phyloP scores from a whole-genome alignment of 1,284 basidiomycete species.

The Ceratobasidium sp. region DNA sequence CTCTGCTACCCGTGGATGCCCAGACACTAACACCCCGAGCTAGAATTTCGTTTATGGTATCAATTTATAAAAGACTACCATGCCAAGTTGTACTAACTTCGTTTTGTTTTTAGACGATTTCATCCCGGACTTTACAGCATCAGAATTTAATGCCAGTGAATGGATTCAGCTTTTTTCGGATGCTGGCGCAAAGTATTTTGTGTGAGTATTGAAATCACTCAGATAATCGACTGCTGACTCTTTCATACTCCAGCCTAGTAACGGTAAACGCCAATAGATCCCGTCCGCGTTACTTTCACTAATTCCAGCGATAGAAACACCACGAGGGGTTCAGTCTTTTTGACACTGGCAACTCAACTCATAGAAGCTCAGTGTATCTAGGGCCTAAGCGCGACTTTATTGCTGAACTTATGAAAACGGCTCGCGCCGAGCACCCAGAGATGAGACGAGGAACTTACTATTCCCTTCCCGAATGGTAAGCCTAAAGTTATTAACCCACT shows the following conservation, averaged over 20 bases:
- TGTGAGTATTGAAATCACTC: slow-evolving; percentile 55
- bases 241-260: slow-evolving; percentile 7
- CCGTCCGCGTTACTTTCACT: not conserved
- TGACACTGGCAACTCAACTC: slow-evolving; percentile 67
- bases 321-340: slow-evolving; percentile 66
- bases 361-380: slow-evolving; percentile 66
- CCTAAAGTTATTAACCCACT: slow-evolving; percentile 18
- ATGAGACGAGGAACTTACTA: slow-evolving; percentile 69
- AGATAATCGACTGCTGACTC: not conserved
- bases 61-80: too few relatives aligned
- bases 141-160: slow-evolving; percentile 66
- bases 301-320: slow-evolving; percentile 53
- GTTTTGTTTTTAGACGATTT: slow-evolving; percentile 63
- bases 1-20: not conserved
- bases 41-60: slow-evolving; percentile 64
- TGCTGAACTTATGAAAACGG: slow-evolving; percentile 67
- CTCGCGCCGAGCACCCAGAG: slow-evolving; percentile 66
- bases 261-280: not conserved
- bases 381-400: slow-evolving; percentile 70
- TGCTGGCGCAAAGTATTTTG: slow-evolving; percentile 72
- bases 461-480: slow-evolving; percentile 58
- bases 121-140: slow-evolving; percentile 67
- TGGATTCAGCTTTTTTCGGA: slow-evolving; percentile 70
- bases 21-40: not conserved
- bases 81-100: too few relatives aligned